These are phyloP conservation scores for Trichothecium sympodiale DNA, from an alignment of 2,329 filamentous ascomycete species.

Conservation along the genomic window DNA sequence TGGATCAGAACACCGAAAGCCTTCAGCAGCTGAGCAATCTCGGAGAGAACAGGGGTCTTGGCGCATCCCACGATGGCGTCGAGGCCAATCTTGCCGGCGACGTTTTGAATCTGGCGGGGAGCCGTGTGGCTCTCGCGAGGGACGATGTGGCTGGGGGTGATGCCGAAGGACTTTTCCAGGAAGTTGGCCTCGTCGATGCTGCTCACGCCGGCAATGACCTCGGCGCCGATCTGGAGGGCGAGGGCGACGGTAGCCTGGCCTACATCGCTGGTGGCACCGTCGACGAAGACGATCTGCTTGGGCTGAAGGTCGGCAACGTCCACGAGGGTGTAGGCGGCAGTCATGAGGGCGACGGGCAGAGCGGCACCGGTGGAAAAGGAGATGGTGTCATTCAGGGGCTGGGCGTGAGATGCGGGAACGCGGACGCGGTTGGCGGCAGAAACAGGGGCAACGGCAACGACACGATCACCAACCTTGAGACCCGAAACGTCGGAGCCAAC, in stretches of 20 bases:
- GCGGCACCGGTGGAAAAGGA: not conserved
- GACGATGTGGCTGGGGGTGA: slow-evolving; percentile 4
- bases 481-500: slow-evolving; percentile 9
- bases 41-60: slow-evolving; percentile 1
- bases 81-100: slow-evolving; percentile 1
- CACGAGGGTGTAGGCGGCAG: slow-evolving; percentile 5
- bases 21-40: slow-evolving; percentile 1
- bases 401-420: not conserved
- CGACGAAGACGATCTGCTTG: slow-evolving; percentile 10
- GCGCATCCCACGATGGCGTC: slow-evolving; percentile 4
- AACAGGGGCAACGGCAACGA: slow-evolving; percentile 9
- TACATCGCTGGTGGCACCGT: slow-evolving; percentile 8
- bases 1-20: slow-evolving; percentile 4
- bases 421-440: slow-evolving; percentile 12
- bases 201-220: slow-evolving; percentile 5
- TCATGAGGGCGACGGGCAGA: slow-evolving; percentile 1
- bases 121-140: slow-evolving; percentile 1
- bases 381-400: slow-evolving; percentile 3
- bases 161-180: not conserved
- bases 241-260: slow-evolving; percentile 10
- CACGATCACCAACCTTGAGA: slow-evolving; percentile 10
- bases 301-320: slow-evolving; percentile 9
- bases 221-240: slow-evolving; percentile 8
- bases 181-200: slow-evolving; percentile 2
- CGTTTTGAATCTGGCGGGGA: slow-evolving; percentile 2